Percentiles rank a stretch among this genome's conserved stretches.
These are phyloP conservation scores for Chlamydomonas reinhardtii DNA, from an alignment of 163 green algal species.

Conservation along the genomic window DNA sequence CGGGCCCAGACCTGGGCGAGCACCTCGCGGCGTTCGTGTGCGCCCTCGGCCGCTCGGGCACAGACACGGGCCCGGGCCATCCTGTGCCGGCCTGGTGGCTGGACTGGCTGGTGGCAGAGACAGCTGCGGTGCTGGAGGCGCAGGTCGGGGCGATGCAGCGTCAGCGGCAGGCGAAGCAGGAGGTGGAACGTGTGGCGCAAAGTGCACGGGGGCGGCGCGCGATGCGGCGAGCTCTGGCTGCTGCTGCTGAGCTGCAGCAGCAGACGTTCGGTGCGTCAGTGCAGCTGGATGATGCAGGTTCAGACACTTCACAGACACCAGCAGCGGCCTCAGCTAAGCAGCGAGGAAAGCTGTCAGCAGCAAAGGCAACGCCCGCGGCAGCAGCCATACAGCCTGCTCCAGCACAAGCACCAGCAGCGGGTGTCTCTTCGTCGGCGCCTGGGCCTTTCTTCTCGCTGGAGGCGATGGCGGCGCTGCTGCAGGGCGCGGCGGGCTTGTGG, in stretches of 20 bases:
- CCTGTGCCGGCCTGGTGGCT: neutral
- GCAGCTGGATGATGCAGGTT: neutral
- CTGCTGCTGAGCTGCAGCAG: neutral
- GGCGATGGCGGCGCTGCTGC: constrained; percentile 2
- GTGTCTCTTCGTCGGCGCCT: too few species aligned
- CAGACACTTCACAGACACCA: too few species aligned
- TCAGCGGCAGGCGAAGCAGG: neutral
- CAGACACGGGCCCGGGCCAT: neutral
- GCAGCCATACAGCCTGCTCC: too few species aligned
- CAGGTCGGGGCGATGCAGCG: neutral
- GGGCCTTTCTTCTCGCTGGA: neutral
- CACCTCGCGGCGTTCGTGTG: neutral
- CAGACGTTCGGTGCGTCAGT: neutral
- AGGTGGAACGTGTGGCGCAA: neutral
- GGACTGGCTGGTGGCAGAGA: neutral
- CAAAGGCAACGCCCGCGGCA: too few species aligned
- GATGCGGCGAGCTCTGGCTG: neutral
- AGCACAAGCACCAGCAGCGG: neutral
- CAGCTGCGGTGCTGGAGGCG: neutral
- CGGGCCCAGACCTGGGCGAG: neutral
- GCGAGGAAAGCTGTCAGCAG: too few species aligned
- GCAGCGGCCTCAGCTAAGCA: too few species aligned
- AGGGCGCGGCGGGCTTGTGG: neutral
- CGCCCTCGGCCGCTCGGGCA: neutral
- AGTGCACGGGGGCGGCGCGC: neutral